Base-by-base conservation (phyloP, 306 rosid species). In the Cercis canadensis region DNA sequence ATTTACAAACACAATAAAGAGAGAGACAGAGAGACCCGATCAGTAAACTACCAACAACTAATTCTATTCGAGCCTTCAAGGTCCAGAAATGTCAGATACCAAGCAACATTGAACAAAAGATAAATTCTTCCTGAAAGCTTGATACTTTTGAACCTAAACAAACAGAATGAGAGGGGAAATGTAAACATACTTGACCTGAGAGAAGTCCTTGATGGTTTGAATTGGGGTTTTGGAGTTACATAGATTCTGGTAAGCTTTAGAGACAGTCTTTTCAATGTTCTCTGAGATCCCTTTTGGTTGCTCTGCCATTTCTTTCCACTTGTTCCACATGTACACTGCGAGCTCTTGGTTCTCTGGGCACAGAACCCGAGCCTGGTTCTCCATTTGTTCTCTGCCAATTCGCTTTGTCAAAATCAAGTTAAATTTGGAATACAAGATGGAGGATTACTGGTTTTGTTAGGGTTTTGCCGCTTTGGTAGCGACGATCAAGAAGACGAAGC, bases 221-320 rank as follows among this genome's bases (percentile, higher is more conserved):
- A 93, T 80, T 6, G 94, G 84, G 59, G 19, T 78, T 80, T 76
- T 87, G 67, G 92, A 90, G 86, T 62, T 79, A 62, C 92, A 87
- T 41, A 93, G 37, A 65, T 88, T 93, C 71, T 78, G 65, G 65
- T 90, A 92, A 3, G 98, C 97, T 74, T 90, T 93, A 18, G 92
- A 84, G 16, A 93, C 87, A 47, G 92, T 67, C 88, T 62, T 81
- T 15, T 87, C 97, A 3, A 87, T 46, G 79, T 89, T 86, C 6
- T 90, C 90, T 0, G 92, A 85, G 63, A 90, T 52, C 73, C 97
- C 97, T 60, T 88, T 84, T 2, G 97, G 88, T 57, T 81, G 59
- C 45, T 75, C 76, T 18, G 91, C 89, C 88, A 87, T 76, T 68
- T 90, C 96, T 69, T 79, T 84, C 90, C 94, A 82, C 71, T 89